Evolutionary conservation across 2,329 filamentous ascomycete species (phyloP).

Genomic region (Tolypocladium ovalisporum): DNA sequence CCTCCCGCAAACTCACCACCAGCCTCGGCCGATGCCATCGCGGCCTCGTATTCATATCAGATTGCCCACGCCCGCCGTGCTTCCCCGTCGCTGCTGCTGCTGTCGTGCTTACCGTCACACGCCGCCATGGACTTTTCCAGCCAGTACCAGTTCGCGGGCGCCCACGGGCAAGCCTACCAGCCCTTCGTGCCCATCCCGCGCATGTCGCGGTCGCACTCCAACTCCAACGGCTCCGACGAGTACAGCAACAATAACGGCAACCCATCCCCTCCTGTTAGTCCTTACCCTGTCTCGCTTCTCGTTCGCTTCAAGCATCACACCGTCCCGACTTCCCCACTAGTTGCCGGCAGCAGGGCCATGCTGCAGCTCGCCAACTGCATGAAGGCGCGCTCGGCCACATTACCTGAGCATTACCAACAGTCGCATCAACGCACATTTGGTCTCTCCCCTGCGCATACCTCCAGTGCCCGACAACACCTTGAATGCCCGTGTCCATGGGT

Average conservation of each 20-base stretch:
- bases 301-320: not conserved
- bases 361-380: not conserved
- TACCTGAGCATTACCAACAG: conserved; percentile 22
- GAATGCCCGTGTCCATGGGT: not conserved
- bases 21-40: no score
- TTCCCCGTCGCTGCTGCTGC: not conserved
- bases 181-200: conserved; percentile 43
- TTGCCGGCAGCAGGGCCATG: not conserved
- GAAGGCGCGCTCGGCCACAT: conserved; percentile 10
- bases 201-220: conserved; percentile 35
- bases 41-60: not conserved
- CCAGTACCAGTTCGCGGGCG: conserved; percentile 34
- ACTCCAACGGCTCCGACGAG: conserved; percentile 43
- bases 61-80: not conserved
- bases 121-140: conserved; percentile 40
- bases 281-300: conserved; percentile 1
- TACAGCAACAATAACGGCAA: conserved; percentile 36
- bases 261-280: conserved; percentile 42
- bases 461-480: not conserved
- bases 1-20: no score
- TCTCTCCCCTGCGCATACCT: not conserved
- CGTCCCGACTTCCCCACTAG: not conserved
- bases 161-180: conserved; percentile 34
- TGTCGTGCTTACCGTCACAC: no score
- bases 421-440: not conserved